These are phyloP conservation scores for Rhodosporidiobolus sp. DNA, from an alignment of 768 basidiomycete species.

Conservation along the genomic window DNA sequence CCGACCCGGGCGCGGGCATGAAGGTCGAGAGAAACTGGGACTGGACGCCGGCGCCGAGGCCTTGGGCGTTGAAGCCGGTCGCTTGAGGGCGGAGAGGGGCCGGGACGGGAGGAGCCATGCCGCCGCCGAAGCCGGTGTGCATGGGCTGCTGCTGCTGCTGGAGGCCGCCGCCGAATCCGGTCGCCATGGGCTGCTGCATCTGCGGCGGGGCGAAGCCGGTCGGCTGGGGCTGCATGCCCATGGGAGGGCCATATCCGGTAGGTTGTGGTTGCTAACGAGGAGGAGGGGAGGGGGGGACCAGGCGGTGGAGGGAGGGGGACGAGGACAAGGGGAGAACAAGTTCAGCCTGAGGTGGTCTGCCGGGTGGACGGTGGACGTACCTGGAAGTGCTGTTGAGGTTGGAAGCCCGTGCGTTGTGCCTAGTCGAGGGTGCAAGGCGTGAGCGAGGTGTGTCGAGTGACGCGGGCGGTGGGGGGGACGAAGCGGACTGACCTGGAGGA, in stretches of 20 bases:
- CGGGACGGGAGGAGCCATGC: slow-evolving; percentile 36
- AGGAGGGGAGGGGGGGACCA: too few species aligned
- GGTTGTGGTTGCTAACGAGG: not conserved
- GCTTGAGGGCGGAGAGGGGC: slow-evolving; percentile 64
- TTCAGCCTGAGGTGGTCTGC: too few species aligned
- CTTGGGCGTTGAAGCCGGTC: slow-evolving; percentile 65
- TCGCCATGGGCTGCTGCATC: slow-evolving; percentile 45
- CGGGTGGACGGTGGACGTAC: too few species aligned
- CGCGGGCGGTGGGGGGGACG: not conserved
- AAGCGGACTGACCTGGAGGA: slow-evolving; percentile 17
- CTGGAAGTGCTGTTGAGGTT: not conserved
- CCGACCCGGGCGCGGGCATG: slow-evolving; percentile 59
- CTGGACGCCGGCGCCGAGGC: slow-evolving; percentile 29
- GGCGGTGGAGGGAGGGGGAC: too few species aligned
- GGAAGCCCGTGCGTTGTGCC: too few species aligned
- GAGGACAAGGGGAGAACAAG: too few species aligned
- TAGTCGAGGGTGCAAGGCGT: too few species aligned
- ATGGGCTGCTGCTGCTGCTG: slow-evolving; percentile 63
- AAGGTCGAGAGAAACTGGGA: slow-evolving; percentile 56
- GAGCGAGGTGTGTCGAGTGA: too few species aligned
- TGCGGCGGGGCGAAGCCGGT: slow-evolving; percentile 37
- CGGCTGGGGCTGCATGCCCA: slow-evolving; percentile 55
- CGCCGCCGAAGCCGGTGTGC: slow-evolving; percentile 50
- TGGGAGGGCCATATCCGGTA: not conserved
- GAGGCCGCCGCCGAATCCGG: slow-evolving; percentile 57